Percentiles rank a stretch among this genome's conserved stretches.
Conservation (phyloP, 2,329 filamentous ascomycete genomes). For the Capronia coronata region DNA sequence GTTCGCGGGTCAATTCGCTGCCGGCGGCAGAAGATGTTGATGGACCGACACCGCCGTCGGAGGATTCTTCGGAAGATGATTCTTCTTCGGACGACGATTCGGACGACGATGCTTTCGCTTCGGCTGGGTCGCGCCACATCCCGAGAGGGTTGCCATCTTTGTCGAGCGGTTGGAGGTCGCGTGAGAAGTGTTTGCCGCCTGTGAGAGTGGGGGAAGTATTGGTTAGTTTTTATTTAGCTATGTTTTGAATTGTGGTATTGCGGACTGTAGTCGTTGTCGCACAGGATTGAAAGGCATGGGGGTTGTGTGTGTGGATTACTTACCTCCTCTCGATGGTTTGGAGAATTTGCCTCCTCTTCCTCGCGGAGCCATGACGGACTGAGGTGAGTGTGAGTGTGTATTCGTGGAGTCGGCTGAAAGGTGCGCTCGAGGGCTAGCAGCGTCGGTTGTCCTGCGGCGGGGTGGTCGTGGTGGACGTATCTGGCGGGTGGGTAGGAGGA, state of each 20-base stretch:
- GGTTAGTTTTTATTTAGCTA: no score
- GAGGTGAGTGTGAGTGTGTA: background rate
- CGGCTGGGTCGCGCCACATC: constrained; percentile 61
- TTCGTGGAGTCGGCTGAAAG: background rate
- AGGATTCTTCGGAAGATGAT: constrained; percentile 42
- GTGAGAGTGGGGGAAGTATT: constrained; percentile 1
- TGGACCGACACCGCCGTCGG: constrained; percentile 43
- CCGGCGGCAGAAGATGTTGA: constrained; percentile 37
- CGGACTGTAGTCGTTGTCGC: no score
- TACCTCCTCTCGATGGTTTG: constrained; percentile 89
- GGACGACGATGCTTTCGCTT: constrained; percentile 39
- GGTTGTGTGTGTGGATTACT: no score
- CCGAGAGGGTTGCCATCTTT: constrained; percentile 80
- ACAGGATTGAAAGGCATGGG: no score
- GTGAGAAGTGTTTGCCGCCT: constrained; percentile 95
- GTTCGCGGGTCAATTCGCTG: constrained; percentile 65
- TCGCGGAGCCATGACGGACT: constrained; percentile 44
- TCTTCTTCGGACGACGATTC: constrained; percentile 41
- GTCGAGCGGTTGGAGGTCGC: constrained; percentile 80
- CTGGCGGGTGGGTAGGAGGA: no score
- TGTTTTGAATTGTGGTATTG: no score
- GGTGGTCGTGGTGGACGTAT: no score
- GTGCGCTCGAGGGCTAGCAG: background rate
- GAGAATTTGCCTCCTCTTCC: constrained; percentile 89
- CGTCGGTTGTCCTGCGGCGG: no score